Percentiles rank a stretch among this genome's conserved stretches.
Evolutionary conservation across 441 rosid species (phyloP).

Genomic region (Croton setiger): DNA sequence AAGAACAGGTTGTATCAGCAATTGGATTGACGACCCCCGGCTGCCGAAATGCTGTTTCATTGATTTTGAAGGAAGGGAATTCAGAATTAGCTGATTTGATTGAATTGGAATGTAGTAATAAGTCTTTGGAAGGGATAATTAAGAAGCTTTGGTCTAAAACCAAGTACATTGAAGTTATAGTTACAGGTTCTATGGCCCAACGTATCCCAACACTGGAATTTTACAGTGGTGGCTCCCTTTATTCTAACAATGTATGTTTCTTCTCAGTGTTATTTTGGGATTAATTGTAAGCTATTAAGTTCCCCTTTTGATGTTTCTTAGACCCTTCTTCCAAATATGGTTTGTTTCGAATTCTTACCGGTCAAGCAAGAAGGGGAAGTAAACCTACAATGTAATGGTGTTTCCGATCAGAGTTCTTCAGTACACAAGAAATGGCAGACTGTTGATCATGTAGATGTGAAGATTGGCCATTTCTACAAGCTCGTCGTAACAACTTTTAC

Average conservation of each 20-base stretch:
- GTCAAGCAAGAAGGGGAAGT: slow-evolving; percentile 44
- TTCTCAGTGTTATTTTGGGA: slow-evolving; percentile 85
- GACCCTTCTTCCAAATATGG: slow-evolving; percentile 85
- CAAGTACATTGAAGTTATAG: slow-evolving; percentile 81
- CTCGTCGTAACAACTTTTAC: slow-evolving; percentile 84
- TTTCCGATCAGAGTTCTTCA: slow-evolving; percentile 14
- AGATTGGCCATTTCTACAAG: slow-evolving; percentile 65
- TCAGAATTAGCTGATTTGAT: slow-evolving; percentile 50
- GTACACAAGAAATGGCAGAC: slow-evolving; percentile 21
- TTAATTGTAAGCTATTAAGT: slow-evolving; percentile 68
- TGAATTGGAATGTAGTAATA: slow-evolving; percentile 41
- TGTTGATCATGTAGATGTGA: slow-evolving; percentile 69
- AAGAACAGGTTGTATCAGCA: slow-evolving; percentile 53
- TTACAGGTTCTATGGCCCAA: slow-evolving; percentile 93
- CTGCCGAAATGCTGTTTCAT: slow-evolving; percentile 48
- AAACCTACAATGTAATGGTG: slow-evolving; percentile 36
- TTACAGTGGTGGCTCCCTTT: slow-evolving; percentile 71
- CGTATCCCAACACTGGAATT: slow-evolving; percentile 76
- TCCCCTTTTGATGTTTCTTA: slow-evolving; percentile 78
- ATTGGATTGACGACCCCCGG: slow-evolving; percentile 65
- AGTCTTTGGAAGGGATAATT: slow-evolving; percentile 82
- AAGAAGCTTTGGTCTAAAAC: slow-evolving; percentile 76
- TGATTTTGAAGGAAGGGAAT: slow-evolving; percentile 38
- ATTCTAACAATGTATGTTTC: slow-evolving; percentile 90
- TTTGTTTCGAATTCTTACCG: slow-evolving; percentile 80